phyloP scores from a whole-genome alignment of 140 eudicot species.

The Flaveria floridana region DNA sequence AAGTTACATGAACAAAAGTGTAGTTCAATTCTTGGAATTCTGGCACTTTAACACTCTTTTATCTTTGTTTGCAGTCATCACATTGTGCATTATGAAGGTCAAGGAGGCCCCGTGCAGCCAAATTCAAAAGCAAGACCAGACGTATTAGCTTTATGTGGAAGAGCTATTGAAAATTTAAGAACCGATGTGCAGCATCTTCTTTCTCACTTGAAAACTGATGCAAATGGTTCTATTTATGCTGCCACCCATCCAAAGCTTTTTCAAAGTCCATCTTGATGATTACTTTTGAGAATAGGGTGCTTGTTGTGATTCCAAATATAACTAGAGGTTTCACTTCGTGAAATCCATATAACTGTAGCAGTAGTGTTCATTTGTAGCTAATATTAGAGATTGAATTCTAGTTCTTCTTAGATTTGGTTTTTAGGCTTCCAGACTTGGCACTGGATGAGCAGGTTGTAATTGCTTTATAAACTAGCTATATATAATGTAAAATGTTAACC shows the following conservation, averaged over 20 bases:
- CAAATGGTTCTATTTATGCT: slow-evolving; percentile 43
- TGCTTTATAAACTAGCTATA: neutral
- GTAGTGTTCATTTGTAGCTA: slow-evolving; percentile 16
- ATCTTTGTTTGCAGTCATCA: slow-evolving; percentile 34
- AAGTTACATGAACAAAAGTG: slow-evolving; percentile 9
- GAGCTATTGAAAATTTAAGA: slow-evolving; percentile 41
- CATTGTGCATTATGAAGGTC: slow-evolving; percentile 45
- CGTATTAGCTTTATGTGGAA: slow-evolving; percentile 42
- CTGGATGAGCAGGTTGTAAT: neutral
- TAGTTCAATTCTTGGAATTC: neutral
- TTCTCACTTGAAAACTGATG: slow-evolving; percentile 38
- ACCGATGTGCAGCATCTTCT: slow-evolving; percentile 41
- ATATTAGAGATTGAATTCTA: neutral
- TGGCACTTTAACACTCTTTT: neutral
- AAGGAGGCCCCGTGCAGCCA: slow-evolving; percentile 43
- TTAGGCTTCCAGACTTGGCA: neutral
- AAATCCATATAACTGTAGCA: neutral
- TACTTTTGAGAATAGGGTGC: slow-evolving; percentile 16
- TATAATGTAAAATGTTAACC: slow-evolving; percentile 4
- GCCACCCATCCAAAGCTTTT: slow-evolving; percentile 40
- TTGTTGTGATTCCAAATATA: neutral
- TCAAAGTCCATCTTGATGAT: slow-evolving; percentile 29
- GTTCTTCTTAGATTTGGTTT: neutral
- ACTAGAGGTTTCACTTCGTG: slow-evolving; percentile 16
- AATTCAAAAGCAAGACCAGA: slow-evolving; percentile 43